Conservation (phyloP, 2,329 filamentous ascomycete genomes). For the Neopestalotiopsis rosae region DNA sequence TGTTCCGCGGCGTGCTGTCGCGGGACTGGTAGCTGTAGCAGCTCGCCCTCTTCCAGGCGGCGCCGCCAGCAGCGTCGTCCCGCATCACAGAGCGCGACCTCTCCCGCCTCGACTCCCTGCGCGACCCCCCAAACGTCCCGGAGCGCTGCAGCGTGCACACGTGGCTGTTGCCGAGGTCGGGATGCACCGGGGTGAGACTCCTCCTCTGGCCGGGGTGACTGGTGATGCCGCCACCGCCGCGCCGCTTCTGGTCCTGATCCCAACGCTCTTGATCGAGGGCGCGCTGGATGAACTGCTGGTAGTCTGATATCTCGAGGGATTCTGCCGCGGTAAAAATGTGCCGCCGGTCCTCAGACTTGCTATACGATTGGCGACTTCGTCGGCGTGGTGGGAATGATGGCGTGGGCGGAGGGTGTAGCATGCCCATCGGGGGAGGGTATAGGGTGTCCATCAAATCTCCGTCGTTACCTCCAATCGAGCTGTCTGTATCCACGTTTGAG, state of each 20-base stretch:
- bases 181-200: neutral
- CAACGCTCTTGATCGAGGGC: constrained; percentile 16
- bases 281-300: constrained; percentile 17
- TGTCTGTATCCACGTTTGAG: constrained; percentile 10
- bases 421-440: neutral
- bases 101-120: neutral
- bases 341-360: constrained; percentile 6
- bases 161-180: constrained; percentile 1
- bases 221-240: constrained; percentile 2
- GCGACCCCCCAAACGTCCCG: constrained; percentile 5
- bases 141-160: constrained; percentile 1
- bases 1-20: constrained; percentile 3
- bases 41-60: constrained; percentile 18
- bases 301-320: constrained; percentile 15
- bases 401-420: constrained; percentile 1
- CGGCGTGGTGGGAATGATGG: neutral
- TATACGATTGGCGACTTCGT: constrained; percentile 17
- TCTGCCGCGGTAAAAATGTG: constrained; percentile 5
- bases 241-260: constrained; percentile 16
- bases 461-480: constrained; percentile 8
- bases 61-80: neutral
- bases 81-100: neutral
- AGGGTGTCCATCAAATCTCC: neutral
- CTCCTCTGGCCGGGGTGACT: neutral
- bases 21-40: constrained; percentile 17